Evolutionary conservation across 2,329 filamentous ascomycete genomes (phyloP).

Genomic region (Domatiomyces catenatus): DNA sequence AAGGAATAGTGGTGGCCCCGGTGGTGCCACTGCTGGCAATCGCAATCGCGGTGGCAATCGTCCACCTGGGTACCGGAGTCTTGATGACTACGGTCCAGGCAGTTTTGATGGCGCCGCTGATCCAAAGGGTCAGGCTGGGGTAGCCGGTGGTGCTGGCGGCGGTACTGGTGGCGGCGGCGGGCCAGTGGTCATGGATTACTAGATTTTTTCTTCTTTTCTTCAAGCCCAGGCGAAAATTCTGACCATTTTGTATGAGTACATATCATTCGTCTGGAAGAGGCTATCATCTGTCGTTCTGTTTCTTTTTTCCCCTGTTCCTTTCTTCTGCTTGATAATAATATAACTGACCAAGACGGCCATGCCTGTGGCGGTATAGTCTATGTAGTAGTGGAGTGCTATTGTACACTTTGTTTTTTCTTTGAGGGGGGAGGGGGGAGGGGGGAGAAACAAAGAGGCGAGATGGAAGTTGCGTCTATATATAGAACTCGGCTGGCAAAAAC

Average conservation of each 20-base stretch:
- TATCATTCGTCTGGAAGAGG: background rate
- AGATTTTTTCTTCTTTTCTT: too few relatives aligned
- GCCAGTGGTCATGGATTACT: constrained; percentile 17
- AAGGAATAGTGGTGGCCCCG: background rate
- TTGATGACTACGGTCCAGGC: constrained; percentile 41
- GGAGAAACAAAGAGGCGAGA: background rate
- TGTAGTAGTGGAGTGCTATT: background rate
- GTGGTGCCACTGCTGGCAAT: constrained; percentile 24
- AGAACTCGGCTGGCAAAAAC: too few relatives aligned
- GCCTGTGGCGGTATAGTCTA: too few relatives aligned
- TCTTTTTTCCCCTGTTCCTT: background rate
- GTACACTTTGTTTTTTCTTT: background rate
- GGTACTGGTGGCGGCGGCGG: background rate
- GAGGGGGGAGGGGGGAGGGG: too few relatives aligned
- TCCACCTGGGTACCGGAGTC: constrained; percentile 44
- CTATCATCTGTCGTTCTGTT: background rate
- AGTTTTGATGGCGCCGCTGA: constrained; percentile 19
- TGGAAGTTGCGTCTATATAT: background rate
- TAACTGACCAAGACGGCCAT: too few relatives aligned
- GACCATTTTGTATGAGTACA: background rate
- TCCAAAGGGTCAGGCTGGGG: constrained; percentile 8
- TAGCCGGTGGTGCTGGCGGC: background rate
- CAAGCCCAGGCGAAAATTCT: background rate
- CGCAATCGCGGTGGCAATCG: constrained; percentile 27
- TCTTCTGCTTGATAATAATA: background rate